A percentile compares a stretch with the other conserved stretches of the same genome.
phyloP scores from a whole-genome alignment of 768 basidiomycete genomes.

The Leccinum rimulosum region DNA sequence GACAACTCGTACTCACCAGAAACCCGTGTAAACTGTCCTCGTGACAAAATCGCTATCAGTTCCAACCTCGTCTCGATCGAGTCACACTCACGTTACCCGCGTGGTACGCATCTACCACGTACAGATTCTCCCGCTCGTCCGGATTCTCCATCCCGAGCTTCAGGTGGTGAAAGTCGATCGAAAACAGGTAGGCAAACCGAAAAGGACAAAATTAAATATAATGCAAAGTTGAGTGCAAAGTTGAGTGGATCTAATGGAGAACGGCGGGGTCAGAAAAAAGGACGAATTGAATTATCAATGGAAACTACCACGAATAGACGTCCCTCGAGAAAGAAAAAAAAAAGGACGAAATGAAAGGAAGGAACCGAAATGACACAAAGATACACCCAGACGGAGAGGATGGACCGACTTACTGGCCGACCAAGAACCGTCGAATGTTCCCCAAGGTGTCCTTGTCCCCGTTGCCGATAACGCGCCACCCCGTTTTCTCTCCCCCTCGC shows the following conservation, averaged over 20 bases:
- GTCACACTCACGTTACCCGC: constrained; percentile 67
- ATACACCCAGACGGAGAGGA: not conserved
- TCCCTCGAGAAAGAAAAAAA: not conserved
- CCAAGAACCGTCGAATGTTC: not conserved
- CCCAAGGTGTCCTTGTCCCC: not conserved
- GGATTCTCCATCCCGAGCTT: constrained; percentile 30
- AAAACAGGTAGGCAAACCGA: constrained; percentile 51
- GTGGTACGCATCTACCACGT: constrained; percentile 84
- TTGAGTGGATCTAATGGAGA: not conserved
- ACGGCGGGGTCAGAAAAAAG: not conserved
- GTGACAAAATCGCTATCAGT: constrained; percentile 1
- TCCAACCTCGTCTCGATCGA: not conserved
- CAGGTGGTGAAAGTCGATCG: constrained; percentile 76
- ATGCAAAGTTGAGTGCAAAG: not conserved
- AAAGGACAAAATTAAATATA: not conserved
- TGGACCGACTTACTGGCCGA: not conserved
- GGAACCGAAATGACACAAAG: not conserved
- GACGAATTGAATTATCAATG: not conserved
- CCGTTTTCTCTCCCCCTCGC: too few relatives aligned
- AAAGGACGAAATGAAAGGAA: not conserved
- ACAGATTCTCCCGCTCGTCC: constrained; percentile 35
- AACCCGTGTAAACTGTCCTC: constrained; percentile 86
- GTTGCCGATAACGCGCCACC: not conserved
- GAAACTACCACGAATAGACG: not conserved
- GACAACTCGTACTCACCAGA: constrained; percentile 48